Conservation (phyloP, 129 eudicot species). For the Erigeron canadensis region DNA sequence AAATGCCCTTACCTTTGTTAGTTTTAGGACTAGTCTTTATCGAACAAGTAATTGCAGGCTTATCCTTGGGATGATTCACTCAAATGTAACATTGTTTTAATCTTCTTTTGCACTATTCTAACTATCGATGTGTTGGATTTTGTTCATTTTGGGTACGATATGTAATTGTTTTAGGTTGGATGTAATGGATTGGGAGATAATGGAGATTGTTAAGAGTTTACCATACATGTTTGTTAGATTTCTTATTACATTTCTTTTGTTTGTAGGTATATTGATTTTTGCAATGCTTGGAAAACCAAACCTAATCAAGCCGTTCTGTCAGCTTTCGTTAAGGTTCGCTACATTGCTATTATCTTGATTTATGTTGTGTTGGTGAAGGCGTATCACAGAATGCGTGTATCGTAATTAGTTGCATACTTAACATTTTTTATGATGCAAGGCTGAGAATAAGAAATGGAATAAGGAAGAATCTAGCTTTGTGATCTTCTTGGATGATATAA, state of each 20-base stretch:
- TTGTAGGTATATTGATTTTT: constrained; percentile 69
- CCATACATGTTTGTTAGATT: background rate
- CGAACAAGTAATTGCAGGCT: no score
- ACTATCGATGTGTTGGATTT: background rate
- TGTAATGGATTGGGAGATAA: background rate
- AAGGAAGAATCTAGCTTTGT: constrained; percentile 52
- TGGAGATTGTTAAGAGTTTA: constrained; percentile 9
- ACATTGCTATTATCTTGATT: constrained; percentile 2
- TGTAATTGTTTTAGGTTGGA: background rate
- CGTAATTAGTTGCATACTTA: background rate
- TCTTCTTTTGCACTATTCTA: background rate
- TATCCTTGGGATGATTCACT: background rate
- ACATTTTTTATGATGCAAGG: constrained; percentile 47
- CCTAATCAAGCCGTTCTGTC: constrained; percentile 62
- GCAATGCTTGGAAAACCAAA: constrained; percentile 47
- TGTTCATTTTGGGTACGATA: background rate
- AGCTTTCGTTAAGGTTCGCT: constrained; percentile 64
- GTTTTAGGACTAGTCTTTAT: background rate
- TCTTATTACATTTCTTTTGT: constrained; percentile 20
- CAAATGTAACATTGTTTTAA: background rate
- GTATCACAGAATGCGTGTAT: background rate
- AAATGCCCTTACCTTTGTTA: background rate
- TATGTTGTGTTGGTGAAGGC: background rate
- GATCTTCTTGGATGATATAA: constrained; percentile 62
- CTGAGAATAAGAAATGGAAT: constrained; percentile 54